These are phyloP conservation scores for Rubia yunnanensis DNA, from an alignment of 257 asterid genomes.

Conservation along the genomic window DNA sequence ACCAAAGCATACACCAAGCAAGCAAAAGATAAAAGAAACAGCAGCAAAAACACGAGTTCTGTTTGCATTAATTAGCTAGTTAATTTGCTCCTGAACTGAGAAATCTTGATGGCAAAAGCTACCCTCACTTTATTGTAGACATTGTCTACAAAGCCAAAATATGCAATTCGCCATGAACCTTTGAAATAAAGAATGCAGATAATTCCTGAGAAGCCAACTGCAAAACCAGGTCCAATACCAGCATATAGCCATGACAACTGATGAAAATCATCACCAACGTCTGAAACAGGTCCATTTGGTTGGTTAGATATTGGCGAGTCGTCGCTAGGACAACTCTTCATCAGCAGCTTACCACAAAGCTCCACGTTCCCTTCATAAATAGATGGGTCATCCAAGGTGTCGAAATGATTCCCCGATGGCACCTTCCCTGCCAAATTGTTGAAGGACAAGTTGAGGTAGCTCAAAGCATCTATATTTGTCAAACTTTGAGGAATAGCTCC, in stretches of 20 bases:
- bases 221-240: conserved; percentile 15
- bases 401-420: not conserved
- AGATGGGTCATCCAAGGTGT: not conserved
- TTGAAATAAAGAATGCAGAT: not conserved
- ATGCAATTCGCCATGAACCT: not conserved
- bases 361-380: not conserved
- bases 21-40: too few relatives aligned
- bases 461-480: not conserved
- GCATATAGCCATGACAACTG: not conserved
- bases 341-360: not conserved
- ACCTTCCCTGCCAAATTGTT: not conserved
- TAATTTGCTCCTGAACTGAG: not conserved
- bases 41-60: too few relatives aligned
- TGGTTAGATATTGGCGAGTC: too few relatives aligned
- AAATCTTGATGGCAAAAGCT: not conserved
- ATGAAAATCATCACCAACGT: not conserved
- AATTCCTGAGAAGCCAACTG: conserved; percentile 17
- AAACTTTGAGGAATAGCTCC: not conserved
- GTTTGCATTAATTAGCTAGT: too few relatives aligned
- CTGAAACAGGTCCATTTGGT: too few relatives aligned
- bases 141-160: not conserved
- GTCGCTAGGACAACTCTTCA: not conserved
- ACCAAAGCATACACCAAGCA: too few relatives aligned
- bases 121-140: not conserved
- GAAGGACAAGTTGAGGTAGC: not conserved